A percentile compares a stretch with the other conserved stretches of the same genome.
phyloP scores from a whole-genome alignment of 805 yeast species.

The Spathaspora passalidarum region DNA sequence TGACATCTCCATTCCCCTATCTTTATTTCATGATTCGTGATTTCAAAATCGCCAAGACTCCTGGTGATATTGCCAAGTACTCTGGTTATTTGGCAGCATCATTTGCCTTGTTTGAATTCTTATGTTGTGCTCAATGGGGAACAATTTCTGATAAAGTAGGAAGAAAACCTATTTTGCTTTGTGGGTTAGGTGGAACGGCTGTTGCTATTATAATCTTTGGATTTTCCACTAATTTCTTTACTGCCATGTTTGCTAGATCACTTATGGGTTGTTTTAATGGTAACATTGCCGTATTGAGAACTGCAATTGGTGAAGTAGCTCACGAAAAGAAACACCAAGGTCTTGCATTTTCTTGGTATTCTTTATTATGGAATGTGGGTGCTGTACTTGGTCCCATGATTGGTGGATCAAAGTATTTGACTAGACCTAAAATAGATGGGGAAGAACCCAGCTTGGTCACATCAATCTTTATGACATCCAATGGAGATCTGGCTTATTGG shows the following conservation, averaged over 20 bases:
- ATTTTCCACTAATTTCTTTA: conserved; percentile 47
- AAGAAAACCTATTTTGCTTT: conserved; percentile 51
- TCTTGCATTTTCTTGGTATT: conserved; percentile 58
- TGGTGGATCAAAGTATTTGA: conserved; percentile 49
- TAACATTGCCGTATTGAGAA: conserved; percentile 59
- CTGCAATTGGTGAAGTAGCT: conserved; percentile 60
- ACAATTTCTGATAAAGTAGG: conserved; percentile 52
- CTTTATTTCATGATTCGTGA: conserved; percentile 61
- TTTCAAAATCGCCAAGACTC: conserved; percentile 46
- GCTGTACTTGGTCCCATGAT: conserved; percentile 59
- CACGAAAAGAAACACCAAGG: conserved; percentile 57
- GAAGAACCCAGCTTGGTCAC: neutral
- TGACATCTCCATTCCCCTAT: conserved; percentile 62
- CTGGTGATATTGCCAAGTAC: conserved; percentile 52
- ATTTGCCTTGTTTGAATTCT: conserved; percentile 58
- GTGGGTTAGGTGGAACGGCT: conserved; percentile 53
- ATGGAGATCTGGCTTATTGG: conserved; percentile 16
- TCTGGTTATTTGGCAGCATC: conserved; percentile 60
- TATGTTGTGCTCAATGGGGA: conserved; percentile 62
- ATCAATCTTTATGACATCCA: neutral
- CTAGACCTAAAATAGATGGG: conserved; percentile 32
- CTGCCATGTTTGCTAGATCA: conserved; percentile 52
- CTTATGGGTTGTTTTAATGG: conserved; percentile 60
- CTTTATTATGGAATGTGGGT: conserved; percentile 60
- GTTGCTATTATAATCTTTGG: conserved; percentile 51